These are phyloP conservation scores for Colletotrichum plurivorum DNA, from an alignment of 2,329 filamentous ascomycete genomes.

Conservation along the genomic window DNA sequence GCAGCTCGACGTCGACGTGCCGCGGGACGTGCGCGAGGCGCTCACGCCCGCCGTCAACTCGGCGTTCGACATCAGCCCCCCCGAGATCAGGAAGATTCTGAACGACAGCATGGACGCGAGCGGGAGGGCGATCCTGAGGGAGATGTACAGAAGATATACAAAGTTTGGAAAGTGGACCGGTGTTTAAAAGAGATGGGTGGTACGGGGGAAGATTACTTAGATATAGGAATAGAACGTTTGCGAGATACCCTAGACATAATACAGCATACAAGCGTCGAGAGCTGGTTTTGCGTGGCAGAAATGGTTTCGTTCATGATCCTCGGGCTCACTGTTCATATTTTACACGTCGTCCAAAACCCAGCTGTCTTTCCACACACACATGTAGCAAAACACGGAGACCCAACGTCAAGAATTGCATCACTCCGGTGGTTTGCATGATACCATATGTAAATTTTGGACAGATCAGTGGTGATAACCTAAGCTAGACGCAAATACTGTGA, in stretches of 20 bases:
- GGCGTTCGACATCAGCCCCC: constrained; percentile 70
- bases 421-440: no score
- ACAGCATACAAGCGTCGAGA: constrained; percentile 4
- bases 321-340: no score
- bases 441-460: no score
- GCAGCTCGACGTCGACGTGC: constrained; percentile 69
- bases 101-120: constrained; percentile 73
- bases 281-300: not conserved
- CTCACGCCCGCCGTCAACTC: constrained; percentile 72
- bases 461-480: no score
- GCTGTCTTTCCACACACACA: no score
- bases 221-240: constrained; percentile 1
- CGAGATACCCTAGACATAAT: constrained; percentile 39
- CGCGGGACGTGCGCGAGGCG: constrained; percentile 65
- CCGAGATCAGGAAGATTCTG: constrained; percentile 68
- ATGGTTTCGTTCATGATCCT: not conserved
- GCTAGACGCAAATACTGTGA: no score
- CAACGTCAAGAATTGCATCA: no score
- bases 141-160: constrained; percentile 71
- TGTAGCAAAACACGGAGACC: no score
- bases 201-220: no score
- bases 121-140: constrained; percentile 70
- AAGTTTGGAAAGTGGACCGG: constrained; percentile 77
- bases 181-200: constrained; percentile 54
- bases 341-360: no score